Evolutionary conservation across 2,329 filamentous ascomycete species (phyloP).

Genomic region (Fusarium algeriense): DNA sequence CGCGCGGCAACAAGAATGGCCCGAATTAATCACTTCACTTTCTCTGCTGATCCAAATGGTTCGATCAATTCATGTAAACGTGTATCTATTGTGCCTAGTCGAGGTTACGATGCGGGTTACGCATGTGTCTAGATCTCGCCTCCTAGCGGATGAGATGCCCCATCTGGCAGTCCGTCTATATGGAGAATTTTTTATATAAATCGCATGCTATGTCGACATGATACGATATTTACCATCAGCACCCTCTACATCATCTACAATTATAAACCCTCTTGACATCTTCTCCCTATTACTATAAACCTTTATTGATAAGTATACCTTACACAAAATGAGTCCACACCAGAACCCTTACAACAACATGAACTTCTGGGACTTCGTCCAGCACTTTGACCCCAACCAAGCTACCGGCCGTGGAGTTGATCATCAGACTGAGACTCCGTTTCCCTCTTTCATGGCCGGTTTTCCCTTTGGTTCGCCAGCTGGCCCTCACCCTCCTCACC

Average conservation of each 20-base stretch:
- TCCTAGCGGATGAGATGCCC: constrained; percentile 33
- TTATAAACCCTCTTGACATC: constrained; percentile 16
- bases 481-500: constrained; percentile 12
- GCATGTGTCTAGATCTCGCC: constrained; percentile 38
- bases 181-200: constrained; percentile 39
- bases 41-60: constrained; percentile 37
- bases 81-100: constrained; percentile 34
- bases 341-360: constrained; percentile 42
- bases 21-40: constrained; percentile 13
- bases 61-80: constrained; percentile 39
- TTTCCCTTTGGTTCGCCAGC: constrained; percentile 52
- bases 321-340: constrained; percentile 41
- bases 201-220: constrained; percentile 19
- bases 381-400: constrained; percentile 50
- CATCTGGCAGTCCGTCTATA: constrained; percentile 25
- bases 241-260: constrained; percentile 21
- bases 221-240: constrained; percentile 15
- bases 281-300: neutral
- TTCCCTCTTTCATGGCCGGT: constrained; percentile 46
- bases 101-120: constrained; percentile 37
- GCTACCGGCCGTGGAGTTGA: constrained; percentile 55
- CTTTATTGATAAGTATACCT: neutral
- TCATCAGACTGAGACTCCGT: constrained; percentile 48
- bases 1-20: constrained; percentile 42
- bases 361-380: constrained; percentile 54